Evolutionary conservation across 2,329 filamentous ascomycete genomes (phyloP).

Genomic region (Myrmaecium sp.): DNA sequence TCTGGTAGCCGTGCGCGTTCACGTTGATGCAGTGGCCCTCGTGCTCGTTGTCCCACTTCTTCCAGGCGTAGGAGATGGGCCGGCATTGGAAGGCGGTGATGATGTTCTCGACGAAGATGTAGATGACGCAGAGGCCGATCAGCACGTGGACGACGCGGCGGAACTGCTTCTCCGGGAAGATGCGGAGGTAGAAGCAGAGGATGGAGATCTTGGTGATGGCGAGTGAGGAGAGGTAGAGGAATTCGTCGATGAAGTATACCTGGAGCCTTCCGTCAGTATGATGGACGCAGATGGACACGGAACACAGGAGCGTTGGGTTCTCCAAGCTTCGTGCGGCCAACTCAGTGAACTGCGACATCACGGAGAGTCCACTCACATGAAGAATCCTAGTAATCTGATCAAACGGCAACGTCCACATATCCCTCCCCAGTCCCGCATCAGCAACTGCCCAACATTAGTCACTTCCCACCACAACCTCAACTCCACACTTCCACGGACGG

Average conservation of each 20-base stretch:
- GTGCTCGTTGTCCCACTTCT: slow-evolving; percentile 13
- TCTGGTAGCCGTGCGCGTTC: slow-evolving; percentile 16
- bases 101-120: slow-evolving; percentile 9
- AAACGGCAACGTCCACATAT: slow-evolving; percentile 33
- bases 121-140: slow-evolving; percentile 11
- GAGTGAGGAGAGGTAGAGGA: slow-evolving; percentile 17
- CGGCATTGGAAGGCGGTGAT: slow-evolving; percentile 15
- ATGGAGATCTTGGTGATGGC: slow-evolving; percentile 12
- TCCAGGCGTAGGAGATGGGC: slow-evolving; percentile 18
- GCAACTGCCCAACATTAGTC: slow-evolving; percentile 2
- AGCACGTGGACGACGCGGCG: slow-evolving; percentile 10
- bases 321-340: not conserved
- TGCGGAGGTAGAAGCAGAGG: slow-evolving; percentile 16
- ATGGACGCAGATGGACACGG: too few species aligned
- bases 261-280: too few species aligned
- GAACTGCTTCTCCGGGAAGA: slow-evolving; percentile 13
- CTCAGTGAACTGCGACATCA: not conserved
- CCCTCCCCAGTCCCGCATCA: slow-evolving; percentile 29
- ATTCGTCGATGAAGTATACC: slow-evolving; percentile 17
- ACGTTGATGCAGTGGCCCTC: slow-evolving; percentile 18
- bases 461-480: not conserved
- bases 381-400: slow-evolving; percentile 28
- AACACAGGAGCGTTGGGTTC: too few species aligned
- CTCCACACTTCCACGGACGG: too few species aligned
- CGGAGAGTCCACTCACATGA: slow-evolving; percentile 4